phyloP scores from a whole-genome alignment of 768 basidiomycete genomes.

The Chalciporus piperatus region DNA sequence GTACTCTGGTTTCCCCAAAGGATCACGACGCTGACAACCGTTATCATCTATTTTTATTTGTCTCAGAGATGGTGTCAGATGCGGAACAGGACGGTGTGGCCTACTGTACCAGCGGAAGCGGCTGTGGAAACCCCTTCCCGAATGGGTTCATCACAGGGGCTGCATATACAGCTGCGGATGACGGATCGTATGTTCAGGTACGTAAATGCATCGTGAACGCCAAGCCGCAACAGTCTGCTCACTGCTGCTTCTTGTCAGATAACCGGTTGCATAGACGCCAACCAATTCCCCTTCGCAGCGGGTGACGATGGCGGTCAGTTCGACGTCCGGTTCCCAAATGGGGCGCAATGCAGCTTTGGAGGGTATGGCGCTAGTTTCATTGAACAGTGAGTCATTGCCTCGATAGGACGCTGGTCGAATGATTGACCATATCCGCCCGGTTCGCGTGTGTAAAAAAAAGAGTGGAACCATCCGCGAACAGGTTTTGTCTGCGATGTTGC shows the following conservation, averaged over 20 bases:
- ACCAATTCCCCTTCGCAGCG: constrained; percentile 30
- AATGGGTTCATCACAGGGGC: constrained; percentile 39
- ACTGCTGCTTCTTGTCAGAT: constrained; percentile 23
- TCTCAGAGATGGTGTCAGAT: constrained; percentile 36
- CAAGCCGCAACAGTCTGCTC: background rate
- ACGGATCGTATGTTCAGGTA: constrained; percentile 41
- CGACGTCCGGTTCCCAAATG: constrained; percentile 49
- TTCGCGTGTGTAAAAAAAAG: constrained; percentile 22
- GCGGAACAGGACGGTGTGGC: constrained; percentile 37
- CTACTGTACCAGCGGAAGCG: constrained; percentile 34
- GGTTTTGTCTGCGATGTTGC: constrained; percentile 53
- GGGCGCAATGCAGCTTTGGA: constrained; percentile 52
- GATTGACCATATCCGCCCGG: background rate
- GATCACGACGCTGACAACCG: background rate
- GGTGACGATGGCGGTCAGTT: constrained; percentile 48
- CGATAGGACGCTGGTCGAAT: background rate
- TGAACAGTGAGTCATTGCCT: constrained; percentile 36
- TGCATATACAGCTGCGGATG: constrained; percentile 29
- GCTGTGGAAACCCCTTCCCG: constrained; percentile 30
- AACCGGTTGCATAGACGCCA: constrained; percentile 37
- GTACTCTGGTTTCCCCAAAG: background rate
- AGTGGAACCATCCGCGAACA: constrained; percentile 43
- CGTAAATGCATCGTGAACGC: too few species aligned
- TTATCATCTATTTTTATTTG: background rate
- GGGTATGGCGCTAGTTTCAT: constrained; percentile 53